Evolutionary conservation across 1,284 basidiomycete species (phyloP), one percentile per base, ranked within the genome.

Genomic region (Nidula niveotomentosa): DNA sequence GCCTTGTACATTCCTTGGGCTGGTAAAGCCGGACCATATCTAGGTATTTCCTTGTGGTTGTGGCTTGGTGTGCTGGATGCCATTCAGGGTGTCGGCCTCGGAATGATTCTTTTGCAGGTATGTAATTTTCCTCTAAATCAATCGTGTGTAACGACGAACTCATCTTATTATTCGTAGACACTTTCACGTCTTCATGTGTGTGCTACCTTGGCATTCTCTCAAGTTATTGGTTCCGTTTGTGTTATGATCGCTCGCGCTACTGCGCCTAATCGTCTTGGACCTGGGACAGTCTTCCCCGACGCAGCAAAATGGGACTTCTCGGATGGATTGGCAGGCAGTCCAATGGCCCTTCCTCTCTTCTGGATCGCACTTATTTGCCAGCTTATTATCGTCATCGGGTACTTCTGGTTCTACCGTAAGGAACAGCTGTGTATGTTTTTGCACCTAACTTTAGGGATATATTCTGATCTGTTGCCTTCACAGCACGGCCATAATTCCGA

Each of bases 21-120:
- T 8, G 93, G 94, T 12, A 67, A 65, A 9, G 84, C 80, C 7
- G 94, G 94, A 15, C 92, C 94, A 17, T 96, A 94, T 69, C 84
- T 96, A 56, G 90, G 91, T 50, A 83, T 93, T 35, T 90, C 88
- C 35, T 74, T 96, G 36, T 96, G 94, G 94, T 78, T 96, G 41
- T 96, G 94, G 94, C 81, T 96, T 10, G 94, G 93, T 66, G 94
- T 96, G 39, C 78, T 96, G 48, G 94, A 94, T 69, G 93, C 94
- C 36, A 79, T 96, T 45, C 94, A 96, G 69, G 94, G 94, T 73
- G 94, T 96, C 44, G 94, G 94, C 39, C 76, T 96, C 52, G 94
- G 94, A 62, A 92, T 96, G 91, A 96, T 96, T 67, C 79, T 96
- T 13, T 85, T 96, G 15, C 93, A 94, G 77, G 85, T 86, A 63